These are phyloP conservation scores for Globisporangium iwayamae DNA, from an alignment of 352 stramenopile genomes.

Conservation along the genomic window DNA sequence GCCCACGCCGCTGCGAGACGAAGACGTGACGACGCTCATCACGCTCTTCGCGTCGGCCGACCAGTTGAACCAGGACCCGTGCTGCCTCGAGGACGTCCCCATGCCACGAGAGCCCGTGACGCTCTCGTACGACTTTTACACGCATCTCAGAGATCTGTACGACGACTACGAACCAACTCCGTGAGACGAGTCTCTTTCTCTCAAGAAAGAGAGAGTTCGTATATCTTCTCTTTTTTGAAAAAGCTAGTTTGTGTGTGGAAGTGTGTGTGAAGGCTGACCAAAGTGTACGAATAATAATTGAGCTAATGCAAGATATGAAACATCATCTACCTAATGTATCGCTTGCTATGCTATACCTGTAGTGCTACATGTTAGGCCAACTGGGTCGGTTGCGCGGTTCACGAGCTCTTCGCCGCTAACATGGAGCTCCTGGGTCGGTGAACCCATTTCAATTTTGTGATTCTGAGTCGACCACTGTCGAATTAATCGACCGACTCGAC, in stretches of 20 bases:
- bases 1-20: slow-evolving; percentile 34
- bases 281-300: no score
- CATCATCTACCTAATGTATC: no score
- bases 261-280: no score
- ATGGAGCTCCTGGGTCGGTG: not conserved
- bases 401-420: no score
- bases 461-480: not conserved
- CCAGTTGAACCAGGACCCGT: slow-evolving; percentile 2
- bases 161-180: not conserved
- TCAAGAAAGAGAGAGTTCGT: no score
- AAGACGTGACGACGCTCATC: slow-evolving; percentile 41
- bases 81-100: slow-evolving; percentile 8
- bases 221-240: not conserved
- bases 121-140: not conserved
- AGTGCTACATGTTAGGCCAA: no score
- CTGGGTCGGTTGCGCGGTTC: no score
- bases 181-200: not conserved
- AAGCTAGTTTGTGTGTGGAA: not conserved
- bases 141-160: not conserved
- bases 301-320: no score
- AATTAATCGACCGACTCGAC: not conserved
- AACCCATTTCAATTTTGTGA: not conserved
- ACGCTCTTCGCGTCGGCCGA: slow-evolving; percentile 22
- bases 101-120: slow-evolving; percentile 12
- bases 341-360: no score